Evolutionary conservation across 768 basidiomycete genomes (phyloP).

Genomic region (Hirschioporus abietinus): DNA sequence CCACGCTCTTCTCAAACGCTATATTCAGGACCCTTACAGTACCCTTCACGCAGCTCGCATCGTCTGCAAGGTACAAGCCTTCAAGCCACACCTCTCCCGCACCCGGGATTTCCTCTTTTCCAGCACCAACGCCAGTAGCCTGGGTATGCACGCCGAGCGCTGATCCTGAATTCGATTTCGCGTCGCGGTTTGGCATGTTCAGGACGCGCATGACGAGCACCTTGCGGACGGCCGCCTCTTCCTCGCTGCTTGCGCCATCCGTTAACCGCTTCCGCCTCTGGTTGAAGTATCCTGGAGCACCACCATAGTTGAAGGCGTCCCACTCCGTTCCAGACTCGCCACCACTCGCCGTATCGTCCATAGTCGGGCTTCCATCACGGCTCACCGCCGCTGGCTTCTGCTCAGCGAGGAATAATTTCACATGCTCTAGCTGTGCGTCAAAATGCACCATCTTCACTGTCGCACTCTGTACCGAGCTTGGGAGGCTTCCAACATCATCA

Average conservation of each 20-base stretch:
- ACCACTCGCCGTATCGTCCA: conserved; percentile 42
- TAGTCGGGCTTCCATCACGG: conserved; percentile 83
- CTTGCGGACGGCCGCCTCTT: conserved; percentile 27
- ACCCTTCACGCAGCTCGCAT: conserved; percentile 59
- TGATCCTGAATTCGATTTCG: neutral
- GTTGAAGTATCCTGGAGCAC: neutral
- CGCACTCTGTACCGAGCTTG: conserved; percentile 16
- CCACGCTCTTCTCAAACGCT: conserved; percentile 82
- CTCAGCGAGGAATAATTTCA: conserved; percentile 91
- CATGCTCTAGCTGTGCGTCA: conserved; percentile 84
- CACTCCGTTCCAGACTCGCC: conserved; percentile 3
- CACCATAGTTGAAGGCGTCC: neutral
- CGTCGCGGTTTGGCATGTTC: conserved; percentile 53
- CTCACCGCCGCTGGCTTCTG: conserved; percentile 94
- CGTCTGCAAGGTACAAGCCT: conserved; percentile 44
- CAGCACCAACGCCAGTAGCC: neutral
- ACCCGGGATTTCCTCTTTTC: conserved; percentile 15
- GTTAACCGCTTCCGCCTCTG: conserved; percentile 34
- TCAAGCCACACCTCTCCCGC: conserved; percentile 50
- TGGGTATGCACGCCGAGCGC: neutral
- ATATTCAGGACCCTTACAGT: conserved; percentile 77
- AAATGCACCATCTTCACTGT: conserved; percentile 83
- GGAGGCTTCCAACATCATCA: neutral
- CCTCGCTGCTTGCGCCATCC: conserved; percentile 36
- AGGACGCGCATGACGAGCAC: conserved; percentile 54